Evolutionary conservation across 75 land plant species (phyloP), one percentile per base, ranked within the genome.

Genomic region (Chamaecyparis obtusa): DNA sequence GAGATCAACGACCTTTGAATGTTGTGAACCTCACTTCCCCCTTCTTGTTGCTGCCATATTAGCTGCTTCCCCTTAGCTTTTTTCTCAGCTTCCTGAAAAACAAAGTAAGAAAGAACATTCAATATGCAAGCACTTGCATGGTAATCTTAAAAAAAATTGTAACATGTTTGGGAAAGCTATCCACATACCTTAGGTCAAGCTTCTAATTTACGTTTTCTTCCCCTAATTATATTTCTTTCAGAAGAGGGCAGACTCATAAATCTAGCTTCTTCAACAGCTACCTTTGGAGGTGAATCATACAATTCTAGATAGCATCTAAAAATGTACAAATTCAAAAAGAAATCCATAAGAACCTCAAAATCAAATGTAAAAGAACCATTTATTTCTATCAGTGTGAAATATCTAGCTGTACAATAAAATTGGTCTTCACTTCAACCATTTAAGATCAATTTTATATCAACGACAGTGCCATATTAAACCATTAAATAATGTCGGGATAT

Each of bases 291-390:
- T 76, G 94, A 91, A 91, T 98, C 99, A 88, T 91, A 88, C 85
- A 98, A 85, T 82, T 92, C 94, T 49, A 98, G 57, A 89, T 98
- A 98, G 90, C 99, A 98, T 88, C 99, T 98, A 91, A 86, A n/a
- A 17, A n/a, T 44, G 5, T 44, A 83, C n/a, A 78, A 55, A 86
- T n/a, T n/a, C n/a, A n/a, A n/a, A n/a, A n/a, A 67, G 71, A 54
- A 24, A 71, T 57, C 83, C 32, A 88, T 43, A 76, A 88, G 44
- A 44, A 85, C 41, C 41, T 30, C 32, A 77, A 85, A 85, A 16
- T 76, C 32, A 14, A 85, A 27, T 14, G 83, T 4, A 64, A 56
- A 57, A 57, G 64, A 4, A 27, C 11, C 49, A 86, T 35, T 27
- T 85, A 41, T 86, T 86, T 37, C 48, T 17, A 33, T 54, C 41